Base-by-base conservation (phyloP, 2,329 filamentous ascomycete species). In the Aspergillus sp. region DNA sequence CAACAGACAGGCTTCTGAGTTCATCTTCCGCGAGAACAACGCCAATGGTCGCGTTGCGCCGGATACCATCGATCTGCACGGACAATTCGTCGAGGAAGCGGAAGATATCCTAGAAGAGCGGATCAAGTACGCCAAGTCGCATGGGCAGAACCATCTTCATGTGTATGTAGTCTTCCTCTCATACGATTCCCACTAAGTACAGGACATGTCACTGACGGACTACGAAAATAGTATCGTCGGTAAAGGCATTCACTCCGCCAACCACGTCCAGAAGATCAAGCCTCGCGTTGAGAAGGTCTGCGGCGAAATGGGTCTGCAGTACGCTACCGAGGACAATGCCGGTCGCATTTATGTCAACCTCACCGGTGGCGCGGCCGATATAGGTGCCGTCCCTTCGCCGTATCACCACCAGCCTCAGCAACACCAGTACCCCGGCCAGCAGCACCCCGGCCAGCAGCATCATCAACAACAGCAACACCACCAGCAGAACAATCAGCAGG, bases 21-120 rank as follows among this genome's bases (percentile, higher is more conserved):
- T 80, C 68, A 97, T 97, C 64, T 96, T 98, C 74, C 84, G 89
- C 36, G 88, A 91, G 71, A 96, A 96, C 74, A 97, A 97, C 65
- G 83, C 86, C 19, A 67, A 75, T 2, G 86, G 81, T 12, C 81
- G 85, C 51, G 85, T 94, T 7, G 77, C 80, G 10, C 74, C 75
- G 36, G 91, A 97, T 68, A 88, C 86, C 6, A 90, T 98, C 58
- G 93, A 98, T 70, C 76, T 98, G 42, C 93, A 98, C 67, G 93
- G 93, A 2, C 86, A 94, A 63, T 96, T 85, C 60, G 90, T 95
- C 49, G 88, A 95, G 65, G 93, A 97, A 73, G 93, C 93, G 4
- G 89, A 95, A 73, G 80, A 88, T 53, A 93, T 96, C 48, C 74
- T 97, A 26, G 87, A 91, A 71, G 77, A 87, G 68, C 79, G 93